Conservation (phyloP, 2,329 filamentous ascomycete genomes). For the Fusarium sambucinum region DNA sequence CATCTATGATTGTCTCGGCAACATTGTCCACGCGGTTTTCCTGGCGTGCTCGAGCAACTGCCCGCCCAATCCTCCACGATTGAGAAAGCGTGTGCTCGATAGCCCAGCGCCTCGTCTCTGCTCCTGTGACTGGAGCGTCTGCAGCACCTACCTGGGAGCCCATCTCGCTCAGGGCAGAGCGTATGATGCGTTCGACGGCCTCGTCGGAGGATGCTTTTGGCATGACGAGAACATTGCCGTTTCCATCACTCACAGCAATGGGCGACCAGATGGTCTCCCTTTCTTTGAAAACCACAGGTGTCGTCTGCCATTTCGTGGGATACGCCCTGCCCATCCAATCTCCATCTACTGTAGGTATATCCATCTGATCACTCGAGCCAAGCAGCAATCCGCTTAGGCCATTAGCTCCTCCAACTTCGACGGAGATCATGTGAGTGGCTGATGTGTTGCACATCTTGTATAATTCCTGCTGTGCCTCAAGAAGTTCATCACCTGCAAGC, state of each 20-base stretch:
- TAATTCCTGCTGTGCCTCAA: conserved; percentile 64
- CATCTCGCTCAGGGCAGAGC: conserved; percentile 67
- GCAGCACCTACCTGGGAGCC: conserved; percentile 64
- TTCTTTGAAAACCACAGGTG: conserved; percentile 65
- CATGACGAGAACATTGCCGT: conserved; percentile 64
- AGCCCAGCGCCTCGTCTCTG: conserved; percentile 63
- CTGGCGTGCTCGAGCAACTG: conserved; percentile 64
- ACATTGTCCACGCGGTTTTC: conserved; percentile 65
- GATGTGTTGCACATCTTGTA: conserved; percentile 61
- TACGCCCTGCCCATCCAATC: conserved; percentile 70
- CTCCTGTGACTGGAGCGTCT: conserved; percentile 62
- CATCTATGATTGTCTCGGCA: conserved; percentile 68
- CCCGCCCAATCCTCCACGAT: conserved; percentile 70
- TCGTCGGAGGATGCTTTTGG: conserved; percentile 60
- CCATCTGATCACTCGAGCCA: conserved; percentile 65
- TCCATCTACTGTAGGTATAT: conserved; percentile 64
- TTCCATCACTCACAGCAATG: conserved; percentile 63
- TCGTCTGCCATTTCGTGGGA: conserved; percentile 67
- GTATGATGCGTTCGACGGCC: conserved; percentile 63
- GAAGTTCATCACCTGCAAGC: conserved; percentile 67
- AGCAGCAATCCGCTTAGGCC: conserved; percentile 70
- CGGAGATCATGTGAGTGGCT: conserved; percentile 69
- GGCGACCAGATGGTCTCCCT: conserved; percentile 60
- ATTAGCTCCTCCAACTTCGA: conserved; percentile 77
- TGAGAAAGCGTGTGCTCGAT: conserved; percentile 66